Evolutionary conservation across 2,329 filamentous ascomycete species (phyloP).

Genomic region (Paecilomyces dactylethromorphus): DNA sequence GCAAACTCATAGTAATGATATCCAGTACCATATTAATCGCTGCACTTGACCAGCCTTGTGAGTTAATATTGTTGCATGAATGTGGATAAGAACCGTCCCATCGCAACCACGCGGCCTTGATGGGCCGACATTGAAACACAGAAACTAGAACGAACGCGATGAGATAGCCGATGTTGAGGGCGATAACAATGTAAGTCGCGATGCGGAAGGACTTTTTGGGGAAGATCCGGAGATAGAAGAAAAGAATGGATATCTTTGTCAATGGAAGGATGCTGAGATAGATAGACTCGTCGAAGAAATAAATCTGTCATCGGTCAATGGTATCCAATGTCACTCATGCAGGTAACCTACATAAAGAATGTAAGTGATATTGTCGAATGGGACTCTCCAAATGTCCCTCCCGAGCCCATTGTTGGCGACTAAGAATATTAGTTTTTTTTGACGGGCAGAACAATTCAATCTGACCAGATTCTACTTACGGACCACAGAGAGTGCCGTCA

Average conservation of each 20-base stretch:
- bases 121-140: slow-evolving; percentile 31
- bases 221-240: slow-evolving; percentile 13
- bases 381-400: slow-evolving; percentile 40
- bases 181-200: slow-evolving; percentile 22
- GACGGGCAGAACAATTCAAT: background rate
- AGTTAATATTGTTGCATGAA: slow-evolving; percentile 30
- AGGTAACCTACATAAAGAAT: slow-evolving; percentile 29
- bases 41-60: slow-evolving; percentile 31
- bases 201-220: slow-evolving; percentile 6
- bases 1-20: slow-evolving; percentile 21
- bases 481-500: slow-evolving; percentile 18
- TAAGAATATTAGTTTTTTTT: slow-evolving; percentile 12
- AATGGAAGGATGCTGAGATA: slow-evolving; percentile 25
- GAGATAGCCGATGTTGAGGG: slow-evolving; percentile 20
- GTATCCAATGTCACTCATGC: slow-evolving; percentile 10
- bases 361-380: slow-evolving; percentile 35
- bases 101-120: slow-evolving; percentile 33
- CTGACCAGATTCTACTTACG: slow-evolving; percentile 13
- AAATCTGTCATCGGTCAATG: slow-evolving; percentile 21
- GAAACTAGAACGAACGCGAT: slow-evolving; percentile 29
- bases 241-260: slow-evolving; percentile 12
- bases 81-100: slow-evolving; percentile 26
- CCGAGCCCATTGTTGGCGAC: slow-evolving; percentile 37
- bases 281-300: slow-evolving; percentile 25
- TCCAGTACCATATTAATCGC: slow-evolving; percentile 25